Percentiles rank a stretch among this genome's conserved stretches.
These are phyloP conservation scores for Byssochlamys sp. DNA, from an alignment of 2,329 filamentous ascomycete species.

Conservation along the genomic window DNA sequence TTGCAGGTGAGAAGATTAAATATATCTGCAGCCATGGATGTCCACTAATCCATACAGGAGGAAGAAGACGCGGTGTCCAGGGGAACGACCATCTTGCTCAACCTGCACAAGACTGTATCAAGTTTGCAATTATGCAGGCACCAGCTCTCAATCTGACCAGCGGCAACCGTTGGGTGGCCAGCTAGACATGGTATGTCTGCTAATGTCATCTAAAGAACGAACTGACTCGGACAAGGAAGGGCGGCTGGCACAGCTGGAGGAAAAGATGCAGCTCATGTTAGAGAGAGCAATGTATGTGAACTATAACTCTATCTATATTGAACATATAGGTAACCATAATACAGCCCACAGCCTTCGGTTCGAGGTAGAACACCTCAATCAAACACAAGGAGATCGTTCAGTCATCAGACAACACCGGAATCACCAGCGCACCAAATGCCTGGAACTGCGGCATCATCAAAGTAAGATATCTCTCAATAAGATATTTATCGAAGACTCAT, in stretches of 20 bases:
- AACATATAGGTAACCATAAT: neutral
- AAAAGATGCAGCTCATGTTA: conserved; percentile 8
- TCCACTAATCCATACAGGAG: conserved; percentile 5
- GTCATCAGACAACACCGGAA: neutral
- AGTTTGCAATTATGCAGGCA: conserved; percentile 7
- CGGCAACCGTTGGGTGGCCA: neutral
- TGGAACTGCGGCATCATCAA: neutral
- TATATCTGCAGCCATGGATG: neutral
- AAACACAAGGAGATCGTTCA: neutral
- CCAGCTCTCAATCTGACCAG: neutral
- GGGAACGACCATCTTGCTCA: conserved; percentile 13
- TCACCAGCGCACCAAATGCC: neutral
- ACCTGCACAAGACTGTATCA: conserved; percentile 12
- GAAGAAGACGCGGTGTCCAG: conserved; percentile 15
- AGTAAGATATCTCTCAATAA: neutral
- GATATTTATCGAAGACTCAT: neutral
- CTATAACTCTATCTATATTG: neutral
- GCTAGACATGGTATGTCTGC: neutral
- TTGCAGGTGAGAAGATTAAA: conserved; percentile 9
- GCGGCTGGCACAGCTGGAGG: conserved; percentile 6
- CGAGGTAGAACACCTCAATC: neutral
- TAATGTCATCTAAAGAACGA: neutral
- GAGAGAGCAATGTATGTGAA: conserved; percentile 3
- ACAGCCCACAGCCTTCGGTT: neutral
- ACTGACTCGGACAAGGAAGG: conserved; percentile 2